Base-by-base conservation (phyloP, 352 stramenopile species). In the Globisporangium yorkense region DNA sequence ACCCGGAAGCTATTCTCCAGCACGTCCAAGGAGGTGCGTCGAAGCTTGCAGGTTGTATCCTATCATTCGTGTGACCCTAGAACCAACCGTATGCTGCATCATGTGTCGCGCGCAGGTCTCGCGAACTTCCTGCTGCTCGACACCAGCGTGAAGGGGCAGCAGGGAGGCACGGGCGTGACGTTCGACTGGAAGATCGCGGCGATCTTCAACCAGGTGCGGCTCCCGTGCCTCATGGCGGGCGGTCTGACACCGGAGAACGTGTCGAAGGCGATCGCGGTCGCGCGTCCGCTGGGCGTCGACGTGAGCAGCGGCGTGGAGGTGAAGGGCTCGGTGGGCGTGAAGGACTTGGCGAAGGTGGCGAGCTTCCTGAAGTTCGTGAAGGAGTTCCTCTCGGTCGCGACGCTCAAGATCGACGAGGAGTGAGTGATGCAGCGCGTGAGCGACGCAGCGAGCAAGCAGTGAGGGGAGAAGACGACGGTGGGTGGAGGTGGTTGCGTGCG, bases 171-270 rank as follows among this genome's bases (percentile, higher is more conserved):
- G 1, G 96, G 96, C 29, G 72, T 94, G 31, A 87, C 87, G 1
- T 99, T 99, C 71, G 96, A 99, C 84, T 98, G 95, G 89, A 91
- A 78, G 35, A 95, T 99, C 57, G 94, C 94, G 0, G 74, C 88
- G 65, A 80, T 89, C 21, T 85, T 99, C 49, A 85, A 88, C 63
- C 88, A 91, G 55, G 75, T 75, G 51, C 92, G 90, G 15, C 72
- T 99, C 12, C 96, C 96, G 12, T 96, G 97, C 31, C 84, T 99
- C 35, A 97, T 99, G 74, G 97, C 97, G 18, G 97, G 97, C 44
- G 97, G 97, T 7, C 77, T 99, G 37, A 96, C 77, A 1, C 75
- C 94, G 12, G 83, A 97, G 27, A 99, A 99, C 70, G 91, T 99
- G 27, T 72, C 67, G 16, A 96, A 97, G 59, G 92, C 88, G 41